A percentile compares a stretch with the other conserved stretches of the same genome.
These are phyloP conservation scores for Ustilago crameri DNA, from an alignment of 1,284 basidiomycete species.

Conservation along the genomic window DNA sequence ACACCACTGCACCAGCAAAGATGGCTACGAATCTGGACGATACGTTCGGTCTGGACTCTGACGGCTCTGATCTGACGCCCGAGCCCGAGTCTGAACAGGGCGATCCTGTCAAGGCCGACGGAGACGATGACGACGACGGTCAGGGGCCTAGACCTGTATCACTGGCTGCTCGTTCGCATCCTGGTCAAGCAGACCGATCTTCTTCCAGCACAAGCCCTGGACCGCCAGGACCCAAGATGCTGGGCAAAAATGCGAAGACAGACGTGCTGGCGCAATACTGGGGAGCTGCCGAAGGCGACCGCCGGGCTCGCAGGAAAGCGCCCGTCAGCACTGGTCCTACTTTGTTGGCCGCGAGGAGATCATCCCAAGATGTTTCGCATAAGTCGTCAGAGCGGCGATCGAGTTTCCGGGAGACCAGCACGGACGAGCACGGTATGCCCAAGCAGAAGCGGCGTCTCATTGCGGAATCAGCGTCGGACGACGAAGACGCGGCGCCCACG, in stretches of 20 bases:
- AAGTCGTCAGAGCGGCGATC: constrained; percentile 32
- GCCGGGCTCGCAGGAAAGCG: constrained; percentile 47
- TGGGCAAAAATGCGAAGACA: constrained; percentile 65
- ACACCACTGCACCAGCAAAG: constrained; percentile 6
- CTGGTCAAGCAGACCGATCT: constrained; percentile 17
- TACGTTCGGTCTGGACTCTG: constrained; percentile 34
- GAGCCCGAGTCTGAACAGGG: constrained; percentile 47
- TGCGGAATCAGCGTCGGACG: constrained; percentile 42
- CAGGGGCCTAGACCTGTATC: constrained; percentile 19
- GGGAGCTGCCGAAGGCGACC: constrained; percentile 62
- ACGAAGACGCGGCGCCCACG: constrained; percentile 17
- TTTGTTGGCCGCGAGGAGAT: constrained; percentile 24
- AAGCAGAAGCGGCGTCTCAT: constrained; percentile 39
- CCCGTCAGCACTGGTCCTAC: constrained; percentile 37
- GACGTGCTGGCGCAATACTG: constrained; percentile 65
- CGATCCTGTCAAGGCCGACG: constrained; percentile 15
- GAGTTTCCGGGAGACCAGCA: constrained; percentile 40
- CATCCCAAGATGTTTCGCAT: constrained; percentile 25
- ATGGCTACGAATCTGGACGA: not conserved
- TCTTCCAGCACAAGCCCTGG: constrained; percentile 46
- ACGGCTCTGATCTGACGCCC: constrained; percentile 47
- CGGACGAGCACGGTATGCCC: constrained; percentile 17
- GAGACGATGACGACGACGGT: constrained; percentile 38
- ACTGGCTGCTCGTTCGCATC: constrained; percentile 19
- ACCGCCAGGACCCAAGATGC: constrained; percentile 62